These are phyloP conservation scores for Pseudovirgaria hyperparasitica DNA, from an alignment of 2,329 filamentous ascomycete genomes.

Conservation along the genomic window DNA sequence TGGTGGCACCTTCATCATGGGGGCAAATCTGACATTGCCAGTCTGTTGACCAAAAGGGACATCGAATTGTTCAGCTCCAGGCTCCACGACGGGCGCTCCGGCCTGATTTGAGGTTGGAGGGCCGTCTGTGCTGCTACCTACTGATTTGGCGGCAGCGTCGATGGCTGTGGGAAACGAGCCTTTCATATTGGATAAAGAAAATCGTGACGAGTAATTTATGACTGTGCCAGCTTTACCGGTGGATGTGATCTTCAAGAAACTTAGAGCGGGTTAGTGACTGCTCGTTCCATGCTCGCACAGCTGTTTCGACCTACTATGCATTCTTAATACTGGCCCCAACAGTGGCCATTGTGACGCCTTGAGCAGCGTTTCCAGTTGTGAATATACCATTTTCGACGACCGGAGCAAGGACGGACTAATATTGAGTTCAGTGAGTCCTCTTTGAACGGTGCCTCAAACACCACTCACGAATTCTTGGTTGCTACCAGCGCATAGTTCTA, in stretches of 20 bases:
- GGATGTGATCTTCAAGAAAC: conserved; percentile 37
- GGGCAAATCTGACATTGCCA: conserved; percentile 46
- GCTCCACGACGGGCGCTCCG: conserved; percentile 11
- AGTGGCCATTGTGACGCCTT: conserved; percentile 13
- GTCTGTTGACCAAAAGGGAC: conserved; percentile 45
- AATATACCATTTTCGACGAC: conserved; percentile 35
- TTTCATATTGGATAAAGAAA: conserved; percentile 52
- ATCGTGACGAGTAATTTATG: conserved; percentile 49
- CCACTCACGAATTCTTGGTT: conserved; percentile 36
- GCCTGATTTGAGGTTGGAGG: conserved; percentile 15
- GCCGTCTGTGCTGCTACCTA: conserved; percentile 15
- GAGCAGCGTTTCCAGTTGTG: conserved; percentile 27
- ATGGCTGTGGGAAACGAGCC: conserved; percentile 40
- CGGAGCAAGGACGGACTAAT: conserved; percentile 27
- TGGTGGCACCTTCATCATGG: conserved; percentile 46
- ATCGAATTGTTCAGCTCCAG: conserved; percentile 20
- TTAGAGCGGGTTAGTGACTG: conserved; percentile 3
- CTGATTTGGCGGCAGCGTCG: conserved; percentile 21
- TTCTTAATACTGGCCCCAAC: conserved; percentile 27
- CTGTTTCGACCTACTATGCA: conserved; percentile 38
- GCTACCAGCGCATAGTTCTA: conserved; percentile 50
- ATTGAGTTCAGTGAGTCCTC: conserved; percentile 1
- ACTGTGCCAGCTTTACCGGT: conserved; percentile 40
- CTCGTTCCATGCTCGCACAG: neutral
- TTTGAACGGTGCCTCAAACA: conserved; percentile 2